Evolutionary conservation across 225 moss, liverwort and hornwort species (phyloP).

Genomic region (Takakia lepidozioides): DNA sequence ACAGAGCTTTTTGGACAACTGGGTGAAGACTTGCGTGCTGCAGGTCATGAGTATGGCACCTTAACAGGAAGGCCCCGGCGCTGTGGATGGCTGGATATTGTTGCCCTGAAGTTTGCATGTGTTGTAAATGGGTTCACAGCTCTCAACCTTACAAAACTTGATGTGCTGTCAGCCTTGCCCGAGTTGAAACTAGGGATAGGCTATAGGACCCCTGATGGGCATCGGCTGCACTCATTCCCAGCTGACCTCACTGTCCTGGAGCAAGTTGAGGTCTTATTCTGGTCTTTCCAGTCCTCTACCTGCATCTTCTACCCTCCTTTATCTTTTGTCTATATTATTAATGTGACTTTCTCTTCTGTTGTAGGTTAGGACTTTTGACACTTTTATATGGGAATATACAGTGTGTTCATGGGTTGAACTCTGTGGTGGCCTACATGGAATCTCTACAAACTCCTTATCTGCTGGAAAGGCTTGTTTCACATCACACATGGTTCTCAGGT

Average conservation of each 20-base stretch:
- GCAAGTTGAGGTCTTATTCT: constrained; percentile 88
- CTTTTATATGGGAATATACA: too few species aligned
- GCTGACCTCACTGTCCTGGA: constrained; percentile 68
- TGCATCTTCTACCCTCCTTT: too few species aligned
- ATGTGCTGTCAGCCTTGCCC: constrained; percentile 72
- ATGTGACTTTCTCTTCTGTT: too few species aligned
- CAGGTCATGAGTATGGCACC: constrained; percentile 90
- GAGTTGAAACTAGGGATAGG: constrained; percentile 68
- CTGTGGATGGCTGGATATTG: constrained; percentile 94
- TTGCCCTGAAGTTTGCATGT: constrained; percentile 79
- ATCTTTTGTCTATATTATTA: too few species aligned
- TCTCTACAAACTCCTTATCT: too few species aligned
- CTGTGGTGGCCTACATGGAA: too few species aligned
- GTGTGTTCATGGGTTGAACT: too few species aligned
- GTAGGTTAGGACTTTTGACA: too few species aligned
- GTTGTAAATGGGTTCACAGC: constrained; percentile 91
- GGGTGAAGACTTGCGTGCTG: constrained; percentile 70
- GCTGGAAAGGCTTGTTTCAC: too few species aligned
- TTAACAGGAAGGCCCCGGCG: constrained; percentile 95
- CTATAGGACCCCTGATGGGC: constrained; percentile 50
- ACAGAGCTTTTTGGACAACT: constrained; percentile 79
- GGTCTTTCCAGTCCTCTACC: too few species aligned
- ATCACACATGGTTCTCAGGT: neutral
- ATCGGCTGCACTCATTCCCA: constrained; percentile 62
- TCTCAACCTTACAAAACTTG: constrained; percentile 91